Evolutionary conservation across 441 rosid genomes (phyloP).

Genomic region (Populus hybrid): DNA sequence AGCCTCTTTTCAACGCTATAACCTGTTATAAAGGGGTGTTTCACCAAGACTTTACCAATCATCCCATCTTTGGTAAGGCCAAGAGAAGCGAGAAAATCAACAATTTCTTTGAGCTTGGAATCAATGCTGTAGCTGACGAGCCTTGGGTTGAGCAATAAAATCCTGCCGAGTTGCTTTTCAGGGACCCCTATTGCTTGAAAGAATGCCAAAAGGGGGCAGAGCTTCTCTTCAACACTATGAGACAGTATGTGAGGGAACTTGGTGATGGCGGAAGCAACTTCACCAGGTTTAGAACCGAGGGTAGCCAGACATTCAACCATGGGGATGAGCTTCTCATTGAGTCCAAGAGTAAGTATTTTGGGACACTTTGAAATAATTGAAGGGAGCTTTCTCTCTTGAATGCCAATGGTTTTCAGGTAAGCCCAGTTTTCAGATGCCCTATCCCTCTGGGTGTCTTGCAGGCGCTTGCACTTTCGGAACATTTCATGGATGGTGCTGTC

Average conservation of each 20-base stretch:
- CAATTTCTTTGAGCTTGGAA: conserved; percentile 56
- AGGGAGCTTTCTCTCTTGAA: conserved; percentile 86
- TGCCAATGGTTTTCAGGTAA: conserved; percentile 68
- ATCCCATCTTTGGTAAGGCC: conserved; percentile 71
- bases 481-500: conserved; percentile 60
- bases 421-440: conserved; percentile 83
- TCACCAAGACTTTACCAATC: conserved; percentile 71
- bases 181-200: conserved; percentile 84
- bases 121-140: conserved; percentile 92
- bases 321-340: conserved; percentile 73
- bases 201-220: conserved; percentile 94
- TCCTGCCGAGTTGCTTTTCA: conserved; percentile 79
- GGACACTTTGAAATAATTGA: conserved; percentile 76
- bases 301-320: conserved; percentile 84
- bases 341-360: conserved; percentile 69
- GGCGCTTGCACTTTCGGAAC: conserved; percentile 82
- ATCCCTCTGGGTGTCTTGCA: conserved; percentile 53
- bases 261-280: conserved; percentile 77
- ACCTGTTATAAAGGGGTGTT: conserved; percentile 84
- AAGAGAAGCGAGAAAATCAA: conserved; percentile 63
- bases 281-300: conserved; percentile 53
- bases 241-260: conserved; percentile 85
- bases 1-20: conserved; percentile 81
- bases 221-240: conserved; percentile 92
- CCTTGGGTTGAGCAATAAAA: conserved; percentile 81